Evolutionary conservation across 164 flowering plant genomes (phyloP), one percentile per base, ranked within the genome.

Genomic region (Houttuynia cordata): DNA sequence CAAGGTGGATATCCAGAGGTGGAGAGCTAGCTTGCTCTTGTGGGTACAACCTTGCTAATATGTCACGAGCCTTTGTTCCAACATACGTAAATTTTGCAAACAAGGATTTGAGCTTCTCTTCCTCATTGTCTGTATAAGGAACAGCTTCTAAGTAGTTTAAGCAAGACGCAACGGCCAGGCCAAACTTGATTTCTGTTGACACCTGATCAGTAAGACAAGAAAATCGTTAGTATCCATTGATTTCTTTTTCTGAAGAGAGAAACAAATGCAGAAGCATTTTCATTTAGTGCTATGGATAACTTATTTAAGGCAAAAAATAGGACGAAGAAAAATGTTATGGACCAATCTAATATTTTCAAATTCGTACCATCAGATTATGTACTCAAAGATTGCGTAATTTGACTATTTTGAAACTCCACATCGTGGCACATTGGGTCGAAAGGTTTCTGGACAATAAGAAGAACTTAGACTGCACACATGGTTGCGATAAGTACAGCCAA

Each of bases 61-160:
- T 80, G 58, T 88, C 96, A 61, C 60, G 65, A 34, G 79, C 66
- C n/a, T 78, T 74, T 8, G 74, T 62, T 59, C 75, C 82, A 54
- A 85, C 87, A 70, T 88, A 80, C 56, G 74, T 78, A 50, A 73
- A 68, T 70, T 73, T 81, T 24, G 73, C 57, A 64, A 86, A 81
- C 15, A 88, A 69, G 58, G 57, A 75, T 67, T 84, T 83, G 51
- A 91, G 75, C 71, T 83, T 88, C 67, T 88, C 92, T 71, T 91
- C 96, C 73, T 91, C 98, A 65, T 80, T 84, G 71, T 88, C 98
- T 20, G 78, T 79, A 96, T 96, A 91, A 61, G 98, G 96, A 62
- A 91, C 92, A 65, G 96, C 98, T 64, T 88, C 96, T 9, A 88
- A 79, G 73, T 88, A 91, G 56, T 78, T 78, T 62, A 91, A 75